Conservation (phyloP, 108 stramenopile species). For the Stephanodiscus triporus region DNA sequence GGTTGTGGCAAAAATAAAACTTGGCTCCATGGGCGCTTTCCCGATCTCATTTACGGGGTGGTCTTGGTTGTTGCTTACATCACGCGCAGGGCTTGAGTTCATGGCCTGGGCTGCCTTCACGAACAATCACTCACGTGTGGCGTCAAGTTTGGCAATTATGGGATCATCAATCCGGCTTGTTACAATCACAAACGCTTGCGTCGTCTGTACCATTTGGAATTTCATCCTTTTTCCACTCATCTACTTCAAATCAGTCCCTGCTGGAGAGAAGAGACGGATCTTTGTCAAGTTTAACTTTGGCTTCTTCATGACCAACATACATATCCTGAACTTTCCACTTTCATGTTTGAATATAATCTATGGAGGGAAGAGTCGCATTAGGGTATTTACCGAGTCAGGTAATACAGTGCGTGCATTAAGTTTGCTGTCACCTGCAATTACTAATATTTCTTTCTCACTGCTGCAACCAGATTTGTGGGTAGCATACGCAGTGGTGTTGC, state of each 20-base stretch:
- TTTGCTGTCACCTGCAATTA: not conserved
- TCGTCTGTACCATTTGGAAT: slow-evolving; percentile 79
- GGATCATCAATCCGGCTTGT: slow-evolving; percentile 47
- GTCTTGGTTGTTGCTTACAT: slow-evolving; percentile 48
- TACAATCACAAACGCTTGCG: slow-evolving; percentile 41
- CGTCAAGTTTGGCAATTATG: slow-evolving; percentile 16
- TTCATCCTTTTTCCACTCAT: slow-evolving; percentile 72
- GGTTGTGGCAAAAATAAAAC: slow-evolving; percentile 21
- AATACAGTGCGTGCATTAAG: not conserved
- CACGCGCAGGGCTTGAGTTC: slow-evolving; percentile 41
- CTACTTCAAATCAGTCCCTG: slow-evolving; percentile 58
- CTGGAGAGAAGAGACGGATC: slow-evolving; percentile 42
- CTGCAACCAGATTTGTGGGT: slow-evolving; percentile 7
- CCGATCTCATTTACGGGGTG: slow-evolving; percentile 52
- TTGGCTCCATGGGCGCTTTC: slow-evolving; percentile 35
- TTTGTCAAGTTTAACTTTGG: slow-evolving; percentile 66
- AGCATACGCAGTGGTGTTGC: slow-evolving; percentile 40
- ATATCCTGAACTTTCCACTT: slow-evolving; percentile 70
- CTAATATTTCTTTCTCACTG: no score
- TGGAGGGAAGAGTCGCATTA: slow-evolving; percentile 32
- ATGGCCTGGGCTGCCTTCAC: slow-evolving; percentile 22
- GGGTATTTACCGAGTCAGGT: slow-evolving; percentile 49
- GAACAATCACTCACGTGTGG: slow-evolving; percentile 2
- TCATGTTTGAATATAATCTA: slow-evolving; percentile 54
- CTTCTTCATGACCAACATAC: slow-evolving; percentile 74